Conservation (phyloP, 495 filamentous ascomycete genomes). For the Annulohypoxylon maeteangense region DNA sequence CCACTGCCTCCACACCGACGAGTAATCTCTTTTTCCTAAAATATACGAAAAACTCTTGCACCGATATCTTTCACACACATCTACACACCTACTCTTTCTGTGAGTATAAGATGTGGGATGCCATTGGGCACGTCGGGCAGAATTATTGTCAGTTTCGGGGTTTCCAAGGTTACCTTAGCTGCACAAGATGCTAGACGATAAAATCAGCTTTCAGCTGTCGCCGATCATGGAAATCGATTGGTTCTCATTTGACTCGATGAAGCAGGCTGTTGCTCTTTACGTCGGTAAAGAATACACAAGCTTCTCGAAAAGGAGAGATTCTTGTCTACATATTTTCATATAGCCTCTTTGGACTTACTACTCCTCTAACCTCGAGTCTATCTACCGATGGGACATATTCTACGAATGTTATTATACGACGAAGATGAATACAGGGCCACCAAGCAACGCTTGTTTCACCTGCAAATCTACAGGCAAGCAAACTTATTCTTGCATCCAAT, state of each 20-base stretch:
- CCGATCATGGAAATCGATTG: neutral
- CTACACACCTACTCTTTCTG: neutral
- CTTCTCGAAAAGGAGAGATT: neutral
- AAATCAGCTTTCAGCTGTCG: neutral
- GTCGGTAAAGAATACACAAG: neutral
- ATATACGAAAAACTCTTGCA: neutral
- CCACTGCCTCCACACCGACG: neutral
- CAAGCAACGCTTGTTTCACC: neutral
- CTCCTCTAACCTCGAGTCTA: neutral
- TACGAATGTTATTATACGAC: neutral
- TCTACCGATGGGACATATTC: neutral
- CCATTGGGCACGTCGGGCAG: neutral
- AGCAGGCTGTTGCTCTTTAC: neutral
- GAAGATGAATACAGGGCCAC: neutral
- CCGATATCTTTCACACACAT: neutral
- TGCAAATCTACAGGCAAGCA: neutral
- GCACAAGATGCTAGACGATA: neutral
- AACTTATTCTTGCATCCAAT: neutral
- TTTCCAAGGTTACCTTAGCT: neutral
- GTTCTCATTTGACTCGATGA: neutral
- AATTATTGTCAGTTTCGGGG: neutral
- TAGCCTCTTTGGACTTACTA: neutral
- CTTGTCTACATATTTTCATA: neutral
- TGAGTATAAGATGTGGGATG: neutral
- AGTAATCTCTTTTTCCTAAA: neutral